Percentiles rank a stretch among this genome's conserved stretches.
These are phyloP conservation scores for Ramaria sp. DNA, from an alignment of 768 basidiomycete genomes.

Conservation along the genomic window DNA sequence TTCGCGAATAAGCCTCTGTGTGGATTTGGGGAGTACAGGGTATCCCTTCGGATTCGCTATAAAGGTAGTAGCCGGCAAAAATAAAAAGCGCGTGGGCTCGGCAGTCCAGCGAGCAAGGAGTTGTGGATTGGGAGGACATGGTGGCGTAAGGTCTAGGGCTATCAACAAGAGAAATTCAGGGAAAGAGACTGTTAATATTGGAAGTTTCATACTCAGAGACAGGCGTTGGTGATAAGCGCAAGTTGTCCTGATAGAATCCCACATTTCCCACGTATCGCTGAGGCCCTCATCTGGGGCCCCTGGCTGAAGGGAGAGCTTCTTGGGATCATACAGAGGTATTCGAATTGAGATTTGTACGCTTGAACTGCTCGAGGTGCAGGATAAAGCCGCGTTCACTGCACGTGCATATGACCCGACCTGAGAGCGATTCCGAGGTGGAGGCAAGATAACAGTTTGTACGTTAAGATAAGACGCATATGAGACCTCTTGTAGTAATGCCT, in stretches of 20 bases:
- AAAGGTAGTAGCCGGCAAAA: slow-evolving; percentile 83
- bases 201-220: slow-evolving; percentile 49
- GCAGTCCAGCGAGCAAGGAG: slow-evolving; percentile 85
- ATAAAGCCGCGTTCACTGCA: slow-evolving; percentile 70
- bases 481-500: slow-evolving; percentile 92
- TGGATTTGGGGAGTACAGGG: slow-evolving; percentile 89
- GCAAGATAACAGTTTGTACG: slow-evolving; percentile 75
- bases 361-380: slow-evolving; percentile 43
- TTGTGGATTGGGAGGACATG: slow-evolving; percentile 67
- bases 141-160: slow-evolving; percentile 90
- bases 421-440: slow-evolving; percentile 74
- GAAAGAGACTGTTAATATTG: slow-evolving; percentile 1
- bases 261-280: slow-evolving; percentile 92
- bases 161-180: slow-evolving; percentile 13
- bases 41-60: slow-evolving; percentile 95
- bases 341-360: slow-evolving; percentile 63
- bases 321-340: slow-evolving; percentile 72
- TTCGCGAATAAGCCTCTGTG: slow-evolving; percentile 83
- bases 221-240: slow-evolving; percentile 76
- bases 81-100: slow-evolving; percentile 83
- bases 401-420: slow-evolving; percentile 91
- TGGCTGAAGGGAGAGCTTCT: slow-evolving; percentile 30
- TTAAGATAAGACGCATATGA: slow-evolving; percentile 90
- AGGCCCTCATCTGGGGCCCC: slow-evolving; percentile 41
- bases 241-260: slow-evolving; percentile 87